A percentile compares a stretch with the other conserved stretches of the same genome.
Evolutionary conservation across 2,329 filamentous ascomycete genomes (phyloP).

Genomic region (Trichoderma polysporum): DNA sequence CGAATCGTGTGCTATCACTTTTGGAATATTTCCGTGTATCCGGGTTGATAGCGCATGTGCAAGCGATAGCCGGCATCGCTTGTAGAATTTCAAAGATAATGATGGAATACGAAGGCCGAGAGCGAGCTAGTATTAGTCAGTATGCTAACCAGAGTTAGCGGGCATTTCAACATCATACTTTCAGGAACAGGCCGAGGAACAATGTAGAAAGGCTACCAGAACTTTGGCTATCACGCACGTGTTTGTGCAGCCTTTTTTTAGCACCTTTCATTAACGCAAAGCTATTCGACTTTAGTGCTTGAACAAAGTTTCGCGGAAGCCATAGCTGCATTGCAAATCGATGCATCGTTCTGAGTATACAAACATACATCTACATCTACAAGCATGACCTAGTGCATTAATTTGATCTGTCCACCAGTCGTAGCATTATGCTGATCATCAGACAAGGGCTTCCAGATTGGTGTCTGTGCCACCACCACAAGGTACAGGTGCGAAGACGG

Average conservation of each 20-base stretch:
- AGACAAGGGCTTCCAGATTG: background rate
- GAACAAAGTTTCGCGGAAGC: constrained; percentile 13
- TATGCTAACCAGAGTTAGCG: constrained; percentile 1
- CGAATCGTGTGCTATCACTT: background rate
- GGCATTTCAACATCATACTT: constrained; percentile 10
- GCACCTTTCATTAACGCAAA: background rate
- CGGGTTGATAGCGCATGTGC: background rate
- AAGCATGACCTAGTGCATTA: background rate
- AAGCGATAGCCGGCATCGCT: background rate
- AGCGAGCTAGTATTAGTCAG: background rate
- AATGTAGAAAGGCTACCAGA: constrained; percentile 2
- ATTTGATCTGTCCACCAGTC: background rate
- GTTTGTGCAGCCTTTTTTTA: background rate
- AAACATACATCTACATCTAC: background rate
- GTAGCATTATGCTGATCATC: constrained; percentile 9
- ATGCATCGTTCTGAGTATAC: background rate
- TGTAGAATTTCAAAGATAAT: background rate
- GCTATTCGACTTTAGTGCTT: background rate
- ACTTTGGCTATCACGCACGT: background rate
- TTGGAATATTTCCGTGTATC: background rate
- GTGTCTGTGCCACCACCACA: constrained; percentile 7
- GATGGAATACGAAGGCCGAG: background rate
- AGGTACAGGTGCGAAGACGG: background rate
- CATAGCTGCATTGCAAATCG: background rate
- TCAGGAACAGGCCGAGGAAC: constrained; percentile 18